Percentiles rank a stretch among this genome's conserved stretches.
These are phyloP conservation scores for Camellia oleifera DNA, from an alignment of 179 eudicot species.

Conservation along the genomic window DNA sequence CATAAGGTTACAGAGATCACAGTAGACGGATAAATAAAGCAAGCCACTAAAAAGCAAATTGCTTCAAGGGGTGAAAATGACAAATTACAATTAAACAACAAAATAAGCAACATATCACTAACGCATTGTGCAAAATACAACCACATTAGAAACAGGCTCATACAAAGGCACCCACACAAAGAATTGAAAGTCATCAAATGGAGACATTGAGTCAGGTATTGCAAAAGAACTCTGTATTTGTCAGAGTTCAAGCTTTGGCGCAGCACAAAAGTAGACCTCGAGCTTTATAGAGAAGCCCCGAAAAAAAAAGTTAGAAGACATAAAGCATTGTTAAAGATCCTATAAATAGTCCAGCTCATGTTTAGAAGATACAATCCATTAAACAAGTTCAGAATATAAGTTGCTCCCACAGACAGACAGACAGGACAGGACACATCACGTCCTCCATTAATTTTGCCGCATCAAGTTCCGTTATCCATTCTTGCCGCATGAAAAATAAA, in stretches of 20 bases:
- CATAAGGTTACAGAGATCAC: not conserved
- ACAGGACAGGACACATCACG: not conserved
- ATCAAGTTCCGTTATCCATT: slow-evolving; percentile 12
- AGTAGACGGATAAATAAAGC: not conserved
- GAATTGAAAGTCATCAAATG: not conserved
- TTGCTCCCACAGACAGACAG: slow-evolving; percentile 5
- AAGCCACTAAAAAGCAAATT: not conserved
- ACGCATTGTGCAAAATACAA: not conserved
- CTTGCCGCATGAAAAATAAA: slow-evolving; percentile 7
- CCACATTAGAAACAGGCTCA: not conserved
- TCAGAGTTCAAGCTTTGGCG: not conserved
- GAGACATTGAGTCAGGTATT: not conserved
- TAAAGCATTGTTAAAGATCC: slow-evolving; percentile 21
- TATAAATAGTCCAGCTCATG: slow-evolving; percentile 17
- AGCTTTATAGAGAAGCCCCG: not conserved
- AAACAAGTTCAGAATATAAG: slow-evolving; percentile 11
- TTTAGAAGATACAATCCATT: not conserved
- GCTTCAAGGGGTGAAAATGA: not conserved
- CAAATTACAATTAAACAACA: not conserved
- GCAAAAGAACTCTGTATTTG: slow-evolving; percentile 7
- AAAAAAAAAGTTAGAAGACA: slow-evolving; percentile 9
- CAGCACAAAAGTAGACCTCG: not conserved
- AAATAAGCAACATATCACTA: not conserved
- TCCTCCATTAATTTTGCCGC: slow-evolving; percentile 9
- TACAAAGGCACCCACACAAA: not conserved